Base-by-base conservation (phyloP, 2,329 filamentous ascomycete genomes). In the Didymella segeticola region DNA sequence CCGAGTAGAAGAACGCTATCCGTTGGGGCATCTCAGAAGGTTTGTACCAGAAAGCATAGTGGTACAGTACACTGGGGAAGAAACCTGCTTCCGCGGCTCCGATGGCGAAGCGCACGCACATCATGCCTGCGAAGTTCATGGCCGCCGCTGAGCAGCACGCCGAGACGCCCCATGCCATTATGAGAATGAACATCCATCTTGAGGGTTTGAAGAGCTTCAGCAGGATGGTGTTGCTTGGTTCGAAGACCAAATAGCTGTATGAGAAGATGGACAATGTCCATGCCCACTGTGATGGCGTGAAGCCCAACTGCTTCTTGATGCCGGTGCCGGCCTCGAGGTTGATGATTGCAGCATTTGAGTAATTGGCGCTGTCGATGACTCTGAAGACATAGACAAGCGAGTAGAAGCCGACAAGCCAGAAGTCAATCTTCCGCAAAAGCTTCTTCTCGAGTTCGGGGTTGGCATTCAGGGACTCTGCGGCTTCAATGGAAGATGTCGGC, bases 1-100 rank as follows among this genome's bases (percentile, higher is more conserved):
- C 83, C 80, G 34, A 82, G 80, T 68, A 86, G 84, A 8, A 61
- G 48, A 61, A 59, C 1, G 61, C 58, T 25, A 63, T 63, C 14
- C 58, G 58, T 29, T 60, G 56, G 12, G 61, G 61, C 61, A 63
- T 63, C 25, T 63, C 61, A 20, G 39, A 27, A 19, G 61, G 58
- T 34, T 63, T 63, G 82, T 83, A 47, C 81, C 82, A 82, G 17
- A 85, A 71, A 8, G 81, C 78, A 4, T 80, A 82, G 36, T 79
- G 82, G 61, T 80, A 85, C 61, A 63, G 34, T 2, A 63, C 61
- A 8, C 50, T 54, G 1, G 58, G 61, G 29, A 58, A 58, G 51
- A 58, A 58, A 4, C 56, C 56, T 4, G 56, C 58, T 29, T 63
- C 61, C 8, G 61, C 56, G 47, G 57, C 53, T 1, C 61, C 61